A percentile compares a stretch with the other conserved stretches of the same genome.
Conservation (phyloP, 2,329 filamentous ascomycete genomes). For the Penicillium sp. region DNA sequence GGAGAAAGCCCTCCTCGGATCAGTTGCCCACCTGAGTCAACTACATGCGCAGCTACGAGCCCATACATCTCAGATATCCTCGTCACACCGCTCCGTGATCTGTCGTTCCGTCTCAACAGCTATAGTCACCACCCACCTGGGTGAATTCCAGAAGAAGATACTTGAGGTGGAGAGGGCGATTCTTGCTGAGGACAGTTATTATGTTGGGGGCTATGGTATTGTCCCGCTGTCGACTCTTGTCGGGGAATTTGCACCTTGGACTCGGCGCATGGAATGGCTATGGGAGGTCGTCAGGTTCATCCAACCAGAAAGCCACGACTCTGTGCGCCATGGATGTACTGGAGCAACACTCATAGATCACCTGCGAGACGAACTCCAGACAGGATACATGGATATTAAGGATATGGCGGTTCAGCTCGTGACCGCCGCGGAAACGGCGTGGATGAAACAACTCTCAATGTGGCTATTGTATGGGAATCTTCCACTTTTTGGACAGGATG, state of each 20-base stretch:
- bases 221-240: slow-evolving; percentile 85
- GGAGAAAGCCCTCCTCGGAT: slow-evolving; percentile 76
- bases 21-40: slow-evolving; percentile 72
- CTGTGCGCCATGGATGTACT: slow-evolving; percentile 48
- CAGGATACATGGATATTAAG: slow-evolving; percentile 84
- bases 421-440: slow-evolving; percentile 78
- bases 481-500: slow-evolving; percentile 70
- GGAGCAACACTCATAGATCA: slow-evolving; percentile 75
- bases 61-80: slow-evolving; percentile 64
- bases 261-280: slow-evolving; percentile 78
- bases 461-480: slow-evolving; percentile 89
- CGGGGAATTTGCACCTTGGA: slow-evolving; percentile 83
- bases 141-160: slow-evolving; percentile 77
- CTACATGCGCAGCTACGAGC: slow-evolving; percentile 70
- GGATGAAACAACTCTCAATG: slow-evolving; percentile 83
- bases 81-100: slow-evolving; percentile 72
- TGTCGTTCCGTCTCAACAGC: slow-evolving; percentile 83
- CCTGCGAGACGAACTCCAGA: slow-evolving; percentile 72
- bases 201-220: slow-evolving; percentile 89
- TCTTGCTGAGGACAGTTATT: slow-evolving; percentile 68
- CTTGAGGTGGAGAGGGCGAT: slow-evolving; percentile 79
- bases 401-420: slow-evolving; percentile 69
- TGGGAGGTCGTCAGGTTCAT: slow-evolving; percentile 72
- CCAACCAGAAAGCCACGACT: slow-evolving; percentile 43
- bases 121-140: slow-evolving; percentile 71